Evolutionary conservation across 2,329 filamentous ascomycete species (phyloP).

Genomic region (Lachnellula hyalina): DNA sequence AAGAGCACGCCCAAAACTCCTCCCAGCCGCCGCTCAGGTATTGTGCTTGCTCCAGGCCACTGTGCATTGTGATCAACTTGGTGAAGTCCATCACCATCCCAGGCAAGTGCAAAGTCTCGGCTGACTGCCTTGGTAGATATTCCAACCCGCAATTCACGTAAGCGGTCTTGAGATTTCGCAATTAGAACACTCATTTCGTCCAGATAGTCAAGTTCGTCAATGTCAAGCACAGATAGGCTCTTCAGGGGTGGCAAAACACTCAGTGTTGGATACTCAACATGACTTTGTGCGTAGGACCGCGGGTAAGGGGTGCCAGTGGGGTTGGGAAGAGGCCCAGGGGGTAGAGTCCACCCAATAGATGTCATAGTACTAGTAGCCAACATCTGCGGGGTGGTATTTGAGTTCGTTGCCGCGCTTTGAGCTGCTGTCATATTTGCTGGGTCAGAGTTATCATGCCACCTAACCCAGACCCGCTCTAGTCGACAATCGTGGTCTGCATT

Average conservation of each 20-base stretch:
- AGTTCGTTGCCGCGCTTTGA: conserved; percentile 16
- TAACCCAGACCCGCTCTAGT: conserved; percentile 70
- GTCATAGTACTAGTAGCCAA: conserved; percentile 36
- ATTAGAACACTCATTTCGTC: conserved; percentile 78
- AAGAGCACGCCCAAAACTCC: conserved; percentile 65
- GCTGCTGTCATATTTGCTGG: conserved; percentile 22
- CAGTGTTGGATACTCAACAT: conserved; percentile 74
- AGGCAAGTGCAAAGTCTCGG: conserved; percentile 53
- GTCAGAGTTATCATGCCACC: conserved; percentile 70
- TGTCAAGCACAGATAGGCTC: conserved; percentile 71
- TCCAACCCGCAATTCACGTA: conserved; percentile 69
- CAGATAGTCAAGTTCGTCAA: conserved; percentile 76
- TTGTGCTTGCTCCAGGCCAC: conserved; percentile 50
- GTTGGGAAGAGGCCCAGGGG: conserved; percentile 18
- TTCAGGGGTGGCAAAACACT: conserved; percentile 70
- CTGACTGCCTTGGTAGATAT: conserved; percentile 49
- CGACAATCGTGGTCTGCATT: conserved; percentile 54
- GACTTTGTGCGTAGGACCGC: conserved; percentile 45
- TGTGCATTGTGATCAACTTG: conserved; percentile 57
- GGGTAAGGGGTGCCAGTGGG: conserved; percentile 20
- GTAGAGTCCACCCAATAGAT: conserved; percentile 36
- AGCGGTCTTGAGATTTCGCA: conserved; percentile 58
- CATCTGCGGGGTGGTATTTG: conserved; percentile 26
- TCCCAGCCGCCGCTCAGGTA: conserved; percentile 59
- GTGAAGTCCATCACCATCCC: conserved; percentile 57